Evolutionary conservation across 2,329 filamentous ascomycete genomes (phyloP).

Genomic region (Colletotrichum tamarilloi): DNA sequence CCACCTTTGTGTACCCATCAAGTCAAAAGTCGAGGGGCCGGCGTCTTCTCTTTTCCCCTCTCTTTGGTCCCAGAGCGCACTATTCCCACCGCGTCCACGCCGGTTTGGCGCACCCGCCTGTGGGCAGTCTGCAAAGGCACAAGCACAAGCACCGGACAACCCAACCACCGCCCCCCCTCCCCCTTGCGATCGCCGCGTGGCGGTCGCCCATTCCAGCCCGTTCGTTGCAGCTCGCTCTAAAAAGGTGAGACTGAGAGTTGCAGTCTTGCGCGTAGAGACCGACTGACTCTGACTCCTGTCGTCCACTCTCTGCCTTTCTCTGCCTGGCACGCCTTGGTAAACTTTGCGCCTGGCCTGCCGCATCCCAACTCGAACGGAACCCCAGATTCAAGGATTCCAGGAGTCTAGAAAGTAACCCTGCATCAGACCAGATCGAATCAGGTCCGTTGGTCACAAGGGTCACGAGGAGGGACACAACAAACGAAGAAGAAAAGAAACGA

Average conservation of each 20-base stretch:
- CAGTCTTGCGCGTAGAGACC: background rate
- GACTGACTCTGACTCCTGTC: background rate
- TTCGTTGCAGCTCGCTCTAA: conserved; percentile 30
- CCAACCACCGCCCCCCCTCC: background rate
- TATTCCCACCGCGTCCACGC: conserved; percentile 7
- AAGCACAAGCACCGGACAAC: background rate
- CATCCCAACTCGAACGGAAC: conserved; percentile 10
- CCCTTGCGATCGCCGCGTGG: conserved; percentile 11
- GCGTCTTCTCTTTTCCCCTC: background rate
- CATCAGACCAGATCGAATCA: conserved; percentile 8
- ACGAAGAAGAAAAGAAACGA: conserved; percentile 26
- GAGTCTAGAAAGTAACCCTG: conserved; percentile 11
- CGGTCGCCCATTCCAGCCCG: conserved; percentile 25
- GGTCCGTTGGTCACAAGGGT: conserved; percentile 6
- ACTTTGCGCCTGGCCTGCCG: conserved; percentile 1
- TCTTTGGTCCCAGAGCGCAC: background rate
- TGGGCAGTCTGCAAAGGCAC: background rate
- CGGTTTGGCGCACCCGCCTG: background rate
- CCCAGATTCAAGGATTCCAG: background rate
- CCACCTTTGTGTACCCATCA: conserved; percentile 12
- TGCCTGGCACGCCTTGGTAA: background rate
- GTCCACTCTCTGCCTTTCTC: background rate
- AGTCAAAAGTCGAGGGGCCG: conserved; percentile 8
- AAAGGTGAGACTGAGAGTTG: conserved; percentile 34
- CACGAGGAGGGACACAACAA: background rate